Base-by-base conservation (phyloP, 345 rosid genomes). In the Erysimum cheiranthoides region DNA sequence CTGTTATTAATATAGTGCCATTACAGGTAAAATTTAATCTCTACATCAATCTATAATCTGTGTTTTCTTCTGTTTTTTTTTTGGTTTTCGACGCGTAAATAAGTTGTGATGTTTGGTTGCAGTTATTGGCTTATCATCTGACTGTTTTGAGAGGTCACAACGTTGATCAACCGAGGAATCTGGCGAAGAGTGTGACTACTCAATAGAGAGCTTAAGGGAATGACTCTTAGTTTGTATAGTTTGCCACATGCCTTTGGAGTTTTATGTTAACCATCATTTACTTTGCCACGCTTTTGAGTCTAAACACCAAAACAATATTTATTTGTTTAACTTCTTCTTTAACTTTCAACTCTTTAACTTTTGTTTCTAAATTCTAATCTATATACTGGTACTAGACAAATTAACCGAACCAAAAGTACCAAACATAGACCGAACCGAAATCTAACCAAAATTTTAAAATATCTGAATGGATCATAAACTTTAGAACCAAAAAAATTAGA, bases 151-250 rank as follows among this genome's bases (percentile, higher is more conserved):
- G 95, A 57, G 93, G 97, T 56, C 83, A 87, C 82, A 94, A 92
- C 16, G 96, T 92, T 5, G 95, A 92, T 73, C 97, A 94, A 77
- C 96, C 98, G 36, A 86, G 95, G 81, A 94, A 94, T 83, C 92
- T 94, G 1, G 96, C 97, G 0, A 92, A 94, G 86, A 86, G 95
- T 32, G 96, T 94, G 68, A 92, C 96, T 6, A 85, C 96, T 32
- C 85, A 90, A 67, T 93, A 77, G 83, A 70, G 42, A 67, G 63
- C 39, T 52, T 61, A 8, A 25, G 39, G 14, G 10, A 52, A 12
- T 32, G 70, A 43, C 35, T 42, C 69, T 76, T 76, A 28, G 62
- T 39, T 18, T 76, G 75, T 68, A 75, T 60, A 68, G 46, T 61
- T 59, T 32, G 38, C 36, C 10, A 25, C 0, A 28, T 50, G 61